phyloP scores from a whole-genome alignment of 176 grass and related monocot species.

The Ensete ventricosum region DNA sequence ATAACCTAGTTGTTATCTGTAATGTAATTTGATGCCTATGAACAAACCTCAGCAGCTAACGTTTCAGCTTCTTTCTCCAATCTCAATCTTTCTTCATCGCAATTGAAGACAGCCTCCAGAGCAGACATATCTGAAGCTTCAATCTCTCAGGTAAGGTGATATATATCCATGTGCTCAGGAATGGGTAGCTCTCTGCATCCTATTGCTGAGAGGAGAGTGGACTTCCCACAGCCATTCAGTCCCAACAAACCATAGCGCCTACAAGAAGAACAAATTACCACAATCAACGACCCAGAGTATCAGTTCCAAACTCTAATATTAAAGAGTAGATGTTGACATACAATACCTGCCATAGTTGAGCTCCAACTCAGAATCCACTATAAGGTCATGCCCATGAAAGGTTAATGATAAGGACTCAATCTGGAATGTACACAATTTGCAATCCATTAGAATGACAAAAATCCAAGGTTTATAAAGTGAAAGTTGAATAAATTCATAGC shows the following conservation, averaged over 20 bases:
- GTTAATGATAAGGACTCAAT: constrained; percentile 89
- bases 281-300: not conserved
- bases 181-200: constrained; percentile 86
- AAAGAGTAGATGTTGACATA: not conserved
- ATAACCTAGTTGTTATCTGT: not conserved
- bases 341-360: constrained; percentile 86
- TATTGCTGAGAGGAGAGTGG: constrained; percentile 76
- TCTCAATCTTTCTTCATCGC: constrained; percentile 83
- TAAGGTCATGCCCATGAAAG: constrained; percentile 98
- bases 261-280: constrained; percentile 17
- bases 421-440: constrained; percentile 32
- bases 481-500: not conserved
- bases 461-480: not conserved
- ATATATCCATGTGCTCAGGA: constrained; percentile 96
- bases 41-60: constrained; percentile 47
- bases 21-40: constrained; percentile 13
- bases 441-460: too few relatives aligned
- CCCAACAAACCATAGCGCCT: constrained; percentile 94
- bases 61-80: constrained; percentile 92
- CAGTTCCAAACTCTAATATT: not conserved
- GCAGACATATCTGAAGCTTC: constrained; percentile 95
- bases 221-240: constrained; percentile 96
- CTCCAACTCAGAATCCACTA: constrained; percentile 94
- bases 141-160: constrained; percentile 73
- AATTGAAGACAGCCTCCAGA: constrained; percentile 65